These are phyloP conservation scores for Clavispora fructus DNA, from an alignment of 805 yeast species.

Conservation along the genomic window DNA sequence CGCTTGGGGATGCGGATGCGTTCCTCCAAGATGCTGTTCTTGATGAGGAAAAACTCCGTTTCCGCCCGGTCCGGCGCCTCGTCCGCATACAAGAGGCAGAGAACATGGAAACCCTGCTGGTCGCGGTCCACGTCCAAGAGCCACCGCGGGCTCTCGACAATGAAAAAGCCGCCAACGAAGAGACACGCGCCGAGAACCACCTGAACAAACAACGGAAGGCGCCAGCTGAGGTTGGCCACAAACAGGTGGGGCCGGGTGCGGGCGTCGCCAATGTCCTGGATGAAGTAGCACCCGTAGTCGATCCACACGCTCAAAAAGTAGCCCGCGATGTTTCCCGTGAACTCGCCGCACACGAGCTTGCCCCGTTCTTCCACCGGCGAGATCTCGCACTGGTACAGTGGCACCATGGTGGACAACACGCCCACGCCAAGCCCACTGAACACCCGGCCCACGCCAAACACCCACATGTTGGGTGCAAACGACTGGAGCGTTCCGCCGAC, in stretches of 20 bases:
- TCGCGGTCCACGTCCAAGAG: constrained; percentile 74
- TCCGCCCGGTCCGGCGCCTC: constrained; percentile 29
- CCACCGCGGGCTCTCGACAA: constrained; percentile 92
- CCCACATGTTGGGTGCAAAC: constrained; percentile 45
- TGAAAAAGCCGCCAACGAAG: constrained; percentile 67
- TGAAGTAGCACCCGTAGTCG: constrained; percentile 68
- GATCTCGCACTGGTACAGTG: constrained; percentile 83
- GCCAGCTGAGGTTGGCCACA: constrained; percentile 55
- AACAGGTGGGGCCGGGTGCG: constrained; percentile 30
- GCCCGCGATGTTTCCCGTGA: constrained; percentile 80
- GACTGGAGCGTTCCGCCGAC: constrained; percentile 15
- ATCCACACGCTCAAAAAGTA: constrained; percentile 84
- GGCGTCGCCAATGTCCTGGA: constrained; percentile 47
- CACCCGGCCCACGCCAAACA: constrained; percentile 69
- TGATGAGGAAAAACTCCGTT: constrained; percentile 43
- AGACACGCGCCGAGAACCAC: constrained; percentile 66
- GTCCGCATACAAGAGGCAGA: constrained; percentile 30
- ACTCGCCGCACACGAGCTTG: constrained; percentile 78
- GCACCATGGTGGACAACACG: constrained; percentile 74
- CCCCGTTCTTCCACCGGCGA: constrained; percentile 87
- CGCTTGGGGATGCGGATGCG: constrained; percentile 32
- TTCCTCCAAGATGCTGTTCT: constrained; percentile 38
- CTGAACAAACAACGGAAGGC: constrained; percentile 73
- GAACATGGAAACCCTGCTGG: constrained; percentile 42
- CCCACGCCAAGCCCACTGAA: constrained; percentile 88